phyloP scores from a whole-genome alignment of 305 asterid genomes.

The Fraxinus xanthoxyloides region DNA sequence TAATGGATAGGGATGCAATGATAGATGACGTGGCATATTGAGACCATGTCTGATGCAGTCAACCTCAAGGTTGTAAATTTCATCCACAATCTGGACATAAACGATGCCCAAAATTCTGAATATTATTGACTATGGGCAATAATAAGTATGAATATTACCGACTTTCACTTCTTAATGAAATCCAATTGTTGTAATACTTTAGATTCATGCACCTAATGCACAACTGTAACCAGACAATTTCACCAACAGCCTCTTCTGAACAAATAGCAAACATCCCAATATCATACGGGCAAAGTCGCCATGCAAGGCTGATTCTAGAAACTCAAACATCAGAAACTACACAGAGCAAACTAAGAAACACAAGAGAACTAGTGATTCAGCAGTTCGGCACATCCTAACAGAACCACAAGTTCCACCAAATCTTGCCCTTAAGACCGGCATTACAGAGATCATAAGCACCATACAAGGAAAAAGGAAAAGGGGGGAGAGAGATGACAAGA shows the following conservation, averaged over 20 bases:
- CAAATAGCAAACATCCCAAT: constrained; percentile 9
- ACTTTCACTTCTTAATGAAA: constrained; percentile 13
- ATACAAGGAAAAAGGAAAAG: neutral
- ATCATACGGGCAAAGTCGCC: constrained; percentile 20
- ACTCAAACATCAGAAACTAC: neutral
- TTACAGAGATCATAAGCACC: constrained; percentile 23
- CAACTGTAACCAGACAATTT: neutral
- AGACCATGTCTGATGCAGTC: neutral
- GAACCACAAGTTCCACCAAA: neutral
- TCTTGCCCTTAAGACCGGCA: constrained; percentile 6
- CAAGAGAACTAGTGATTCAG: neutral
- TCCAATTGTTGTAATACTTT: neutral
- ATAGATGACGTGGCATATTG: neutral
- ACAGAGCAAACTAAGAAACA: neutral
- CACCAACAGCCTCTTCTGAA: constrained; percentile 21
- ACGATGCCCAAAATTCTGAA: neutral
- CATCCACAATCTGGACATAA: neutral
- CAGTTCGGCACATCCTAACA: neutral
- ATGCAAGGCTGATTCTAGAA: constrained; percentile 19
- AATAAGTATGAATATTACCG: neutral
- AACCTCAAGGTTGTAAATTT: neutral
- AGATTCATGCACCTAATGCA: neutral
- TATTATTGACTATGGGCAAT: neutral
- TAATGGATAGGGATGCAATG: neutral
- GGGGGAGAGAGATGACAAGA: neutral